phyloP scores from a whole-genome alignment of 2,329 filamentous ascomycete genomes.

The Alternaria longipes region DNA sequence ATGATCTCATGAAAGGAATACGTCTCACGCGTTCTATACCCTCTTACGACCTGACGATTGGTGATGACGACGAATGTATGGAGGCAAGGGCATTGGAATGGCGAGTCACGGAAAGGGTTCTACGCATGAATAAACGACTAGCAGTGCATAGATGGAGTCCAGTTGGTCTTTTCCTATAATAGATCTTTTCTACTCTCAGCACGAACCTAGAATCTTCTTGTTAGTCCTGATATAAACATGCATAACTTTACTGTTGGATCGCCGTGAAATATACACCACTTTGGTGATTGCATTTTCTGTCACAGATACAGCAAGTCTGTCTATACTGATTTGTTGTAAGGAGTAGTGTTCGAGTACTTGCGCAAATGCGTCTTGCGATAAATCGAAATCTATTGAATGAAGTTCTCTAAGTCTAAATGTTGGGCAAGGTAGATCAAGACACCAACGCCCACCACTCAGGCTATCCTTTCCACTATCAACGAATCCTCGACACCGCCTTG shows the following conservation, averaged over 20 bases:
- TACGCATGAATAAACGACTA: conserved; percentile 11
- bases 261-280: not conserved
- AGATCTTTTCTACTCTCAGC: conserved; percentile 6
- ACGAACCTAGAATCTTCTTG: conserved; percentile 4
- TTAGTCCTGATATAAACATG: not conserved
- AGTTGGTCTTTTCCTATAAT: conserved; percentile 7
- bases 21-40: conserved; percentile 13
- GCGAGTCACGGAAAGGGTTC: not conserved
- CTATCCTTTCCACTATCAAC: conserved; percentile 34
- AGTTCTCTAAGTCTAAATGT: not conserved
- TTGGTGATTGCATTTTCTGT: not conserved
- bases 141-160: conserved; percentile 16
- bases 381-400: not conserved
- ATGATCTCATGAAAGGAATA: conserved; percentile 4
- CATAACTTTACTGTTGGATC: not conserved
- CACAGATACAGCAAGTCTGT: not conserved
- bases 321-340: not conserved
- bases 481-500: conserved; percentile 31
- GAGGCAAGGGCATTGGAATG: not conserved
- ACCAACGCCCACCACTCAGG: not conserved
- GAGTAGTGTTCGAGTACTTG: too few relatives aligned
- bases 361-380: not conserved
- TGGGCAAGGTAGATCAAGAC: not conserved
- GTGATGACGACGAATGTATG: not conserved
- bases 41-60: conserved; percentile 11